phyloP scores from a whole-genome alignment of 345 rosid genomes.

The Murraya paniculata region DNA sequence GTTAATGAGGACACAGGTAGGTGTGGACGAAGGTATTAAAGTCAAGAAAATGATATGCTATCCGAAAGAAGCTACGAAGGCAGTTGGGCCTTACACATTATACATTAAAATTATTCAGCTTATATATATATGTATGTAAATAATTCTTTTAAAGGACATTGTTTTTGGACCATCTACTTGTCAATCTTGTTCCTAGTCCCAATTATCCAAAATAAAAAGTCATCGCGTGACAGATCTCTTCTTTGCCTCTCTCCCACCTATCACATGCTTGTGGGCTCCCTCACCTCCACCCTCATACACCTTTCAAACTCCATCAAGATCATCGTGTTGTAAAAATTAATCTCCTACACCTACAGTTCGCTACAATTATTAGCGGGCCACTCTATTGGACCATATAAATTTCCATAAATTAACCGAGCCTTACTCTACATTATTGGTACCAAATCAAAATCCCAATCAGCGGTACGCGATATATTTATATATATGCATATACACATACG shows the following conservation, averaged over 20 bases:
- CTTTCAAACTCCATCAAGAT: neutral
- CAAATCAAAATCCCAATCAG: neutral
- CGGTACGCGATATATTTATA: neutral
- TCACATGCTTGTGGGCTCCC: constrained; percentile 34
- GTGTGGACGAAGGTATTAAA: constrained; percentile 32
- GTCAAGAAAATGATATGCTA: constrained; percentile 47
- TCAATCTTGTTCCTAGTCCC: neutral
- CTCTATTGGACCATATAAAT: neutral
- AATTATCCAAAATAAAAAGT: constrained; percentile 4
- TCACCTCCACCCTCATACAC: neutral
- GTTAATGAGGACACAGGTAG: neutral
- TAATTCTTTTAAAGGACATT: neutral
- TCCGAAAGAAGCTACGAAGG: constrained; percentile 25
- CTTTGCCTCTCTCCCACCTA: neutral
- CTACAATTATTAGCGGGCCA: constrained; percentile 7
- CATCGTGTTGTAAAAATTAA: neutral
- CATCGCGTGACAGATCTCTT: neutral
- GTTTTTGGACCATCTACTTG: constrained; percentile 15
- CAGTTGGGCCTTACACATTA: constrained; percentile 14
- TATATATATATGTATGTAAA: too few relatives aligned
- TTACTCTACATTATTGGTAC: neutral
- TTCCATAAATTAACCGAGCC: neutral
- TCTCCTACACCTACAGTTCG: neutral
- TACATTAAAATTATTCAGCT: too few relatives aligned
- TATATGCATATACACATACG: too few relatives aligned